Percentiles rank a stretch among this genome's conserved stretches.
Conservation (phyloP, 192 early-diverging fungal genomes). For the Endogone sp. region DNA sequence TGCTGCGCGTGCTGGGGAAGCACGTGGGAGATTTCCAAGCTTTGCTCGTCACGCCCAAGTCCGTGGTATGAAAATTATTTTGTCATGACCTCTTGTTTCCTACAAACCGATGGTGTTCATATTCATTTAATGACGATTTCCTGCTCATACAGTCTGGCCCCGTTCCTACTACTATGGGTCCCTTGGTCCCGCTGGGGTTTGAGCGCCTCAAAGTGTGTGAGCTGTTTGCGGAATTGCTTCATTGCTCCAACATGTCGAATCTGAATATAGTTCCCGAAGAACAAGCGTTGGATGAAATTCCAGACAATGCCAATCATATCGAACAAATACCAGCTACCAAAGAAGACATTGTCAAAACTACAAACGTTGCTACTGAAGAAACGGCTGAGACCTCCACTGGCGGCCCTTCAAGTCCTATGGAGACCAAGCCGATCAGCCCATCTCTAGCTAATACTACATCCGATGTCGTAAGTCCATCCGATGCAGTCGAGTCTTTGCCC, state of each 20-base stretch:
- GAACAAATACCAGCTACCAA: neutral
- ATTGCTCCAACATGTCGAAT: constrained; percentile 84
- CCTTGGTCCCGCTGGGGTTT: constrained; percentile 82
- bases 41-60: constrained; percentile 71
- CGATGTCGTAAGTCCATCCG: too few relatives aligned
- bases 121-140: neutral
- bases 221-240: constrained; percentile 96
- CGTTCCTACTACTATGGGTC: constrained; percentile 77
- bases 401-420: too few relatives aligned
- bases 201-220: constrained; percentile 96
- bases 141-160: constrained; percentile 34
- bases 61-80: constrained; percentile 48
- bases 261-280: constrained; percentile 47
- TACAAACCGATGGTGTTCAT: neutral
- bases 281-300: neutral
- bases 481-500: too few relatives aligned
- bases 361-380: neutral
- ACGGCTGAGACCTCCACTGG: too few relatives aligned
- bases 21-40: constrained; percentile 74
- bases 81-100: neutral
- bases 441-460: too few relatives aligned
- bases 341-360: neutral
- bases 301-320: constrained; percentile 1
- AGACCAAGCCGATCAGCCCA: too few relatives aligned
- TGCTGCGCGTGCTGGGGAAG: constrained; percentile 81